Conservation (phyloP, 495 filamentous ascomycete species). For the Penicillium canescens region DNA sequence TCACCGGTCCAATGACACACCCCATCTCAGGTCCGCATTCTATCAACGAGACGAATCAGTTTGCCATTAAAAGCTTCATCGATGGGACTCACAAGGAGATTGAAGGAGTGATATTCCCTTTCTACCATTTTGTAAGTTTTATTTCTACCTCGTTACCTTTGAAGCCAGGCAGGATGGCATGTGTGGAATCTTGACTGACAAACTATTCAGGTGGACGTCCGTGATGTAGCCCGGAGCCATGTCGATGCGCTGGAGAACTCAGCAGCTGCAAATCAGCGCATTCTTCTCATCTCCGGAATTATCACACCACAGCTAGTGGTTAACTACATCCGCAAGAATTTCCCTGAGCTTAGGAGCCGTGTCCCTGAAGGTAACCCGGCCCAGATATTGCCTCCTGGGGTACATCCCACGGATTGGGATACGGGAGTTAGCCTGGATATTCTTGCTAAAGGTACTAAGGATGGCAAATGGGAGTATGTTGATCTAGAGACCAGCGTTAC, state of each 20-base stretch:
- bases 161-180: too few relatives aligned
- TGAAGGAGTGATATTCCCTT: conserved; percentile 26
- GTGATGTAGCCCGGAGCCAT: conserved; percentile 38
- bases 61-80: conserved; percentile 33
- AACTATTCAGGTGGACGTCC: conserved; percentile 33
- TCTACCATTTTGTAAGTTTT: conserved; percentile 27
- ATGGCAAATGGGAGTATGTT: conserved; percentile 23
- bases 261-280: conserved; percentile 29
- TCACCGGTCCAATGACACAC: conserved; percentile 36
- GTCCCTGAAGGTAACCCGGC: conserved; percentile 23
- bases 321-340: conserved; percentile 28
- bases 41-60: conserved; percentile 36
- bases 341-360: conserved; percentile 23
- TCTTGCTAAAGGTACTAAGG: conserved; percentile 18
- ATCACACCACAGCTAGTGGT: conserved; percentile 30
- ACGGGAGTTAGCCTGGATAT: conserved; percentile 24
- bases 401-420: conserved; percentile 34
- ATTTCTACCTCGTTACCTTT: neutral
- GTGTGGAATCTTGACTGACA: too few relatives aligned
- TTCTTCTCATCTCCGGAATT: conserved; percentile 24
- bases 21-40: conserved; percentile 16
- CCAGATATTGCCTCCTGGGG: conserved; percentile 21
- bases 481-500: conserved; percentile 23
- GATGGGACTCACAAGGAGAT: conserved; percentile 28
- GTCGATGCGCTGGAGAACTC: conserved; percentile 30